Evolutionary conservation across 345 rosid species (phyloP).

Genomic region (Arabis hirsuta): DNA sequence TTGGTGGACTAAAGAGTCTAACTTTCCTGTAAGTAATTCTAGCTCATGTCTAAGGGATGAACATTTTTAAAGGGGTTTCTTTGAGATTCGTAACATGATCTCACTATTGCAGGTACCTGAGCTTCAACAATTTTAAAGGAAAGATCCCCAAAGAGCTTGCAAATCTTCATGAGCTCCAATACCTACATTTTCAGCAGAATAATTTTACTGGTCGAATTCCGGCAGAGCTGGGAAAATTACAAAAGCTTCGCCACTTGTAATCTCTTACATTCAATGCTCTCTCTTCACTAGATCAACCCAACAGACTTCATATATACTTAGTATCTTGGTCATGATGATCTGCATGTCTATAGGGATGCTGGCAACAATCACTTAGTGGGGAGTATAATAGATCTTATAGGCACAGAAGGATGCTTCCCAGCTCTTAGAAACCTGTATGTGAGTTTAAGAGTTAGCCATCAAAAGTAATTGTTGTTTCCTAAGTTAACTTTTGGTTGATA

Average conservation of each 20-base stretch:
- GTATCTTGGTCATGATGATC: slow-evolving; percentile 19
- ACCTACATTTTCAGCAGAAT: slow-evolving; percentile 72
- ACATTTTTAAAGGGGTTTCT: neutral
- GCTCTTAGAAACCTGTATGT: slow-evolving; percentile 77
- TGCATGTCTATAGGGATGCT: slow-evolving; percentile 58
- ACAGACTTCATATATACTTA: neutral
- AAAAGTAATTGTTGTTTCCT: slow-evolving; percentile 4
- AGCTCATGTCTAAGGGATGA: slow-evolving; percentile 5
- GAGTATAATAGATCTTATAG: slow-evolving; percentile 64
- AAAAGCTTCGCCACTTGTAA: slow-evolving; percentile 54
- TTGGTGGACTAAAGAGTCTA: slow-evolving; percentile 73
- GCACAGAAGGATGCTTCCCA: slow-evolving; percentile 71
- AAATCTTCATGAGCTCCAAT: slow-evolving; percentile 42
- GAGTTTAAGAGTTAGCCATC: slow-evolving; percentile 8
- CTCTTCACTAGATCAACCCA: neutral
- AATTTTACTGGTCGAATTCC: slow-evolving; percentile 67
- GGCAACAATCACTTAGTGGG: slow-evolving; percentile 85
- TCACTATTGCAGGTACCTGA: slow-evolving; percentile 55
- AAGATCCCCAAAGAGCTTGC: slow-evolving; percentile 79
- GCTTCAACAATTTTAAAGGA: slow-evolving; percentile 80
- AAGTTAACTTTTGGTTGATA: slow-evolving; percentile 38
- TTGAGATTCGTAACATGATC: neutral
- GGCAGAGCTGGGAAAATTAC: slow-evolving; percentile 63
- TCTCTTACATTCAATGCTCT: neutral
- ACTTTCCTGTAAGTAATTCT: slow-evolving; percentile 63